Conservation (phyloP, 2,329 filamentous ascomycete species). For the Talaromyces sp. region DNA sequence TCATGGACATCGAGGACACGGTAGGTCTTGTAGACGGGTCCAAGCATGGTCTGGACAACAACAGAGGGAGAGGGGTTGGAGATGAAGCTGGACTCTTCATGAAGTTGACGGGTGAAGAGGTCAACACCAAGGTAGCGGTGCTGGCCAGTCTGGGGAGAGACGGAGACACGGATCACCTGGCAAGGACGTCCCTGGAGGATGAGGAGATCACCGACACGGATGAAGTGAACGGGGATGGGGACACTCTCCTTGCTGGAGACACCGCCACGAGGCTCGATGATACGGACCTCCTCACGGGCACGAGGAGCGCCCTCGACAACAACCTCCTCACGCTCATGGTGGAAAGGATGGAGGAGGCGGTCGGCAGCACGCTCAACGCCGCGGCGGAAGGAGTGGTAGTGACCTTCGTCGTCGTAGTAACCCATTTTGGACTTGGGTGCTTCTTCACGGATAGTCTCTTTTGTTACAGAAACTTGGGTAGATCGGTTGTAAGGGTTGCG, state of each 20-base stretch:
- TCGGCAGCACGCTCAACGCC: constrained; percentile 66
- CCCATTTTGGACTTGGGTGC: constrained; percentile 63
- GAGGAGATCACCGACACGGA: constrained; percentile 97
- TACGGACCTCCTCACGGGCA: constrained; percentile 48
- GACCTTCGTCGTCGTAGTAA: constrained; percentile 76
- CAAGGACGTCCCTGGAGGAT: constrained; percentile 98
- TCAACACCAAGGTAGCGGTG: constrained; percentile 99
- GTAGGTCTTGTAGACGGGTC: constrained; percentile 99
- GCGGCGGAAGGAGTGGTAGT: constrained; percentile 72
- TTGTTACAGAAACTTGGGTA: constrained; percentile 51
- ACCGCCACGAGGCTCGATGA: constrained; percentile 50
- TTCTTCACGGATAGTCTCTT: constrained; percentile 51
- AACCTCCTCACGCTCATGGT: constrained; percentile 46
- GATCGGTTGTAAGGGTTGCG: constrained; percentile 29
- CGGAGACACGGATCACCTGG: constrained; percentile 99
- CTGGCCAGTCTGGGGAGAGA: constrained; percentile 95
- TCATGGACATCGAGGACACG: constrained; percentile 96
- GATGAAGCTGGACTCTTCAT: constrained; percentile 97
- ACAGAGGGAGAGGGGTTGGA: constrained; percentile 95
- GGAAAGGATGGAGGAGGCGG: constrained; percentile 61
- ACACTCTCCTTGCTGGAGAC: constrained; percentile 70
- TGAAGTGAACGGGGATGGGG: constrained; percentile 98
- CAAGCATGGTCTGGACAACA: constrained; percentile 98
- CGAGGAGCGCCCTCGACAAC: constrained; percentile 43
- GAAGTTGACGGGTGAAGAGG: constrained; percentile 99